Base-by-base conservation (phyloP, 2,329 filamentous ascomycete species). In the Pseudopyrenochaeta lycopersici region DNA sequence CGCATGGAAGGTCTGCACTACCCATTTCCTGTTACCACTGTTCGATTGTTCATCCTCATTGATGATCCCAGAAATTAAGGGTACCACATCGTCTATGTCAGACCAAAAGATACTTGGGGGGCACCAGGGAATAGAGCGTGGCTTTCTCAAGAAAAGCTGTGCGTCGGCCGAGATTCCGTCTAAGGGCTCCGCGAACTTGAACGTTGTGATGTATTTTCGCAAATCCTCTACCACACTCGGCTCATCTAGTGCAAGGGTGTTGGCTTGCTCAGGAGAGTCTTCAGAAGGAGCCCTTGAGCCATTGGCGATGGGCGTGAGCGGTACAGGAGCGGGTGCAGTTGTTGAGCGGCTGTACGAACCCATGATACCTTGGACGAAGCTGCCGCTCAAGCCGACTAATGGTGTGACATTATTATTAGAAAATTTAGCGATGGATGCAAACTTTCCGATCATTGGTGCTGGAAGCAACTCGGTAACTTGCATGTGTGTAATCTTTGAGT, bases 81-180 rank as follows among this genome's bases (percentile, higher is more conserved):
- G 60, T n/a, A 67, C 63, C 5, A 60, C 58, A 7, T 65, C 47
- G 51, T 72, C 60, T 12, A 68, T 54, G 38, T 72, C 70, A 14
- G 59, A 49, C 68, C 68, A 73, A 27, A 53, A 43, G 7, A 59
- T 42, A 15, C 45, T 55, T 4, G 61, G 52, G 17, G 58, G 54
- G 14, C 60, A 64, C 68, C 69, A 73, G 0, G 56, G 41, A n/a
- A 63, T 36, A 21, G 62, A 58, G 14, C 56, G 57, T 17, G 63
- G 62, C 36, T 62, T 65, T 35, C 50, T 65, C 23, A 73, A 20
- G 31, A 72, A 66, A 2, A 73, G 41, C 15, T 68, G 64, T 6
- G 68, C 63, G 46, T 73, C 70, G 5, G 52, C 58, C 3, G 64
- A 67, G 9, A 68, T 60, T 3, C 70, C 69, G 10, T 71, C 64